These are phyloP conservation scores for Pythium chondricola DNA, from an alignment of 352 stramenopile species.

Conservation along the genomic window DNA sequence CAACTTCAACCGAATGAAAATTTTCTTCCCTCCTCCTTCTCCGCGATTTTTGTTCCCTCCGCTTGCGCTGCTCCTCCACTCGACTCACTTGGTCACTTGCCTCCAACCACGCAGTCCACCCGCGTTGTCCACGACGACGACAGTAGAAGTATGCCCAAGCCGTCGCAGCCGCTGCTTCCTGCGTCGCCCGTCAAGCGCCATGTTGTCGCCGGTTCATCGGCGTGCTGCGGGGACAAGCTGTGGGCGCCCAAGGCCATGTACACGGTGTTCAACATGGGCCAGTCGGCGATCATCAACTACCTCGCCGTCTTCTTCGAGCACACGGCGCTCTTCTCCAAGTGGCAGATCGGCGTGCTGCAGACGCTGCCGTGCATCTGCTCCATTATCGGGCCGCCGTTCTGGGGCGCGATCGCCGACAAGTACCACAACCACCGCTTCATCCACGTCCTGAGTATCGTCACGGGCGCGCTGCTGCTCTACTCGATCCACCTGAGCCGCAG, in stretches of 20 bases:
- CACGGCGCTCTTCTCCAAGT: conserved; percentile 54
- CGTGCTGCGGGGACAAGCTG: conserved; percentile 19
- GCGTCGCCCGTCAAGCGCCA: conserved; percentile 5
- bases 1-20: no score
- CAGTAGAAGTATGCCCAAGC: not conserved
- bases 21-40: no score
- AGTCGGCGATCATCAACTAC: conserved; percentile 72
- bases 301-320: conserved; percentile 71
- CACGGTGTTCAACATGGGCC: conserved; percentile 49
- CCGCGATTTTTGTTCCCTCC: no score
- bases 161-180: not conserved
- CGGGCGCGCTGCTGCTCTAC: conserved; percentile 52
- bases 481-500: conserved; percentile 44
- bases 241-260: conserved; percentile 81
- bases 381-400: conserved; percentile 68
- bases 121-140: not conserved
- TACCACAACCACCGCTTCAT: conserved; percentile 56
- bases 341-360: conserved; percentile 73
- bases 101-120: not conserved
- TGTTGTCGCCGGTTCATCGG: not conserved
- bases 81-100: not conserved
- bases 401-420: conserved; percentile 61
- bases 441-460: conserved; percentile 56
- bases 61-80: no score
- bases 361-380: conserved; percentile 55